Evolutionary conservation across 1,139 yeast genomes (phyloP), one percentile per base, ranked within the genome.

Genomic region (Hemisphaericaspora xylanilytica): DNA sequence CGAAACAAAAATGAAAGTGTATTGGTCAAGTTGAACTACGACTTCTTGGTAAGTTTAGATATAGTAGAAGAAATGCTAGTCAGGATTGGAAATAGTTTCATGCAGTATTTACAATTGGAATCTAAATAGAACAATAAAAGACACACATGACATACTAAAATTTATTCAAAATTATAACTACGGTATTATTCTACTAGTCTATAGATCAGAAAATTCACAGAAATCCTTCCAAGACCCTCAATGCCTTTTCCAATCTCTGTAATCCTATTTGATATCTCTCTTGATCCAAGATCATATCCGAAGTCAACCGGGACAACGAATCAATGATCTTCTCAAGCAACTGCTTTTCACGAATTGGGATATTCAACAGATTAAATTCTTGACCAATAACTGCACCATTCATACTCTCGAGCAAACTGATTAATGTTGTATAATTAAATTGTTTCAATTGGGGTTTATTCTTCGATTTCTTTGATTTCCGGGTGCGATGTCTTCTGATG

Each of bases 261-360:
- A 87, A 74, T n/a, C 96, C 96, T 45, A 85, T 85, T 20, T 82
- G 83, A 45, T 85, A 81, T 52, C 94, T 75, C 26, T 78, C 79
- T 31, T 85, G 86, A 59, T 90, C 96, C 39, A 86, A 61, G 39
- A 87, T 83, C 86, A 90, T 89, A 56, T 89, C 96, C 41, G 90
- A 86, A 3, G 95, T 87, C 44, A 90, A 73, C 51, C 94, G 72
- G 16, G 94, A 83, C 41, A 90, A 67, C 2, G 95, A 83, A 53
- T 88, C 95, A 4, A 90, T 85, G 35, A 90, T 79, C 59, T 87
- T 82, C 56, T 89, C 96, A 37, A 90, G 71, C 38, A 89, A 68
- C 49, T 80, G 84, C 49, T 85, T 85, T 56, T 89, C 96, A 45
- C 82, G 82, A 0, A 75, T 64, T 3, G 94, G 90, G 45, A 89